Conservation (phyloP, 202 grass and related monocot species). For the Schoenoplectus triqueter region DNA sequence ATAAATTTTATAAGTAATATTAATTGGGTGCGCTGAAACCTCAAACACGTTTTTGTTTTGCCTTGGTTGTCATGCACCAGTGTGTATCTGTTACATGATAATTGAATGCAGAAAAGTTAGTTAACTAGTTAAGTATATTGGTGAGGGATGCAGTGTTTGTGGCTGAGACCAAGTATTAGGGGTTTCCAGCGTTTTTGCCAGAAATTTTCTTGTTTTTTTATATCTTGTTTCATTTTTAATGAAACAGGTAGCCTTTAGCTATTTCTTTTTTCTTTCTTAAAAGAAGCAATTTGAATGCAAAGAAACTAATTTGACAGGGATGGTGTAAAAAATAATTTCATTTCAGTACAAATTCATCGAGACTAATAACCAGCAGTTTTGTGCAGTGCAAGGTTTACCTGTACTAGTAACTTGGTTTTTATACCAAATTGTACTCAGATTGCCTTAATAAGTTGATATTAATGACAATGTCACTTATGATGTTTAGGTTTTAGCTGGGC, state of each 20-base stretch:
- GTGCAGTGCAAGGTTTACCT: neutral
- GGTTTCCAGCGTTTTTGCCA: neutral
- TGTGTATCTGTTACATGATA: neutral
- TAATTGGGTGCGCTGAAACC: neutral
- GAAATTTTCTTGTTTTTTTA: conserved; percentile 14
- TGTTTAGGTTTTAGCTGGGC: conserved; percentile 1
- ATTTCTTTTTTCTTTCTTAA: neutral
- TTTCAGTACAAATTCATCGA: neutral
- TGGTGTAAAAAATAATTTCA: neutral
- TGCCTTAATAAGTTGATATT: neutral
- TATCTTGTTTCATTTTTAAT: neutral
- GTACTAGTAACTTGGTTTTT: neutral
- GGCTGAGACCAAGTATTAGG: neutral
- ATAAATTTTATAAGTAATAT: neutral
- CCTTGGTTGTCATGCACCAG: neutral
- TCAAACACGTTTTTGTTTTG: neutral
- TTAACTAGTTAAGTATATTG: neutral
- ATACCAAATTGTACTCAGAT: conserved; percentile 10
- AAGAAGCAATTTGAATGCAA: neutral
- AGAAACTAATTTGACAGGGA: neutral
- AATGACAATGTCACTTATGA: neutral
- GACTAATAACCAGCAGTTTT: neutral
- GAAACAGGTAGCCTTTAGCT: neutral
- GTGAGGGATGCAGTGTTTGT: neutral
- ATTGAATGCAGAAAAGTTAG: neutral